Evolutionary conservation across 2,329 filamentous ascomycete genomes (phyloP), one percentile per base, ranked within the genome.

Genomic region (Epichloe gansuensis): DNA sequence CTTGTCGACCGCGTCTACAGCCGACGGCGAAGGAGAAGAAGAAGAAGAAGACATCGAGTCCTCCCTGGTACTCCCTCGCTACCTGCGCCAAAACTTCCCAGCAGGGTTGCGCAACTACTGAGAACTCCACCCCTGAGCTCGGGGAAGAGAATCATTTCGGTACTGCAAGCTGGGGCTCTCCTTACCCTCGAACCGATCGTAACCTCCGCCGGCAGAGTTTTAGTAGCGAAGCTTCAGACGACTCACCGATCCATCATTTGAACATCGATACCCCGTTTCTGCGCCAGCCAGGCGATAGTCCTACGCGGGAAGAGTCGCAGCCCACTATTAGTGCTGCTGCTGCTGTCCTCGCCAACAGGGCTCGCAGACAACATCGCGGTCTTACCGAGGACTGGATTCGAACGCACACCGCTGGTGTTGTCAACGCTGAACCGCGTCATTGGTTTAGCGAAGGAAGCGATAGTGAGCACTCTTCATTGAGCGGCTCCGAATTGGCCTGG

Each of bases 131-230:
- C 59, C 58, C 60, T 47, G 58, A 56, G 57, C 44, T 52, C 25
- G 48, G 51, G 48, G 67, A 69, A 58, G 71, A 72, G 49, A 63
- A 62, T 43, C 69, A 67, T 54, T 82, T 78, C 66, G 75, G 76
- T 55, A 93, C 88, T 46, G 85, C 89, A 48, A 91, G 85, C 66
- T 95, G 91, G 90, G 91, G 91, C 53, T 95, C 90, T 51, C 91
- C 91, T 23, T 95, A 95, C 70, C 83, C 86, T 52, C 77, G 77
- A 56, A 78, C 84, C 41, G 85, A 79, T 53, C 67, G 66, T 59
- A 68, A 75, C 55, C 70, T 76, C 52, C 75, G 74, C 50, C 69
- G 69, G 51, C 69, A 72, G 56, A 81, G 78, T 60, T 72, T 74
- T 58, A 77, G 77, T 63, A 83, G 80, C 66, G 80, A 76, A 60